These are phyloP conservation scores for Flaveria brownii DNA, from an alignment of 129 eudicot species.

Conservation along the genomic window DNA sequence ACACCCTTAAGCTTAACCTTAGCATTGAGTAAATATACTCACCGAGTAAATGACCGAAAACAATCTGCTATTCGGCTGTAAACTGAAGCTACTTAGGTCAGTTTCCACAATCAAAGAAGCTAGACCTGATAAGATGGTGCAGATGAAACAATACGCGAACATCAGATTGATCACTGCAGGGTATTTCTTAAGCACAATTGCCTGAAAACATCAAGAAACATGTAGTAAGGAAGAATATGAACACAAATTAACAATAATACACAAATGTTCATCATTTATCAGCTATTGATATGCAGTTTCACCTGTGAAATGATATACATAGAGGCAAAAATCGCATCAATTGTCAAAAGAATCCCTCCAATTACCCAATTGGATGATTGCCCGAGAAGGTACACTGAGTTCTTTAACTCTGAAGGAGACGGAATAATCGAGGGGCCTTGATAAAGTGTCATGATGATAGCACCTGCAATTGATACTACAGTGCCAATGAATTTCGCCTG, in stretches of 20 bases:
- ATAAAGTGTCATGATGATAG: constrained; percentile 70
- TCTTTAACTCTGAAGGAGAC: constrained; percentile 16
- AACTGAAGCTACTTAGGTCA: constrained; percentile 56
- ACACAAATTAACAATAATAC: background rate
- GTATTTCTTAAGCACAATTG: constrained; percentile 52
- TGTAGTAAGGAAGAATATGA: constrained; percentile 4
- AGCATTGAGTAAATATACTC: constrained; percentile 14
- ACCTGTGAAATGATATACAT: constrained; percentile 64
- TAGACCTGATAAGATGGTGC: constrained; percentile 54
- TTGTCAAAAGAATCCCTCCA: constrained; percentile 66
- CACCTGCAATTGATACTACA: constrained; percentile 68
- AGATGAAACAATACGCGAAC: constrained; percentile 62
- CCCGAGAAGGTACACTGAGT: constrained; percentile 24
- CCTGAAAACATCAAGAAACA: constrained; percentile 47
- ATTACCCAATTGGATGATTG: constrained; percentile 60
- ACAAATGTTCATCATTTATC: background rate
- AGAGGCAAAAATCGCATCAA: constrained; percentile 51
- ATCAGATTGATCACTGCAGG: constrained; percentile 63
- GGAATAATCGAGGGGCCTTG: constrained; percentile 58
- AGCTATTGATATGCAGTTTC: background rate
- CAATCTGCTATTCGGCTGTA: constrained; percentile 55
- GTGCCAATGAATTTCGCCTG: constrained; percentile 69
- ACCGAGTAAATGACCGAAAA: constrained; percentile 64
- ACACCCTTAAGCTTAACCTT: background rate
- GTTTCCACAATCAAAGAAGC: constrained; percentile 50